phyloP scores from a whole-genome alignment of 1,284 basidiomycete species.

The Veloboletus limbatus region DNA sequence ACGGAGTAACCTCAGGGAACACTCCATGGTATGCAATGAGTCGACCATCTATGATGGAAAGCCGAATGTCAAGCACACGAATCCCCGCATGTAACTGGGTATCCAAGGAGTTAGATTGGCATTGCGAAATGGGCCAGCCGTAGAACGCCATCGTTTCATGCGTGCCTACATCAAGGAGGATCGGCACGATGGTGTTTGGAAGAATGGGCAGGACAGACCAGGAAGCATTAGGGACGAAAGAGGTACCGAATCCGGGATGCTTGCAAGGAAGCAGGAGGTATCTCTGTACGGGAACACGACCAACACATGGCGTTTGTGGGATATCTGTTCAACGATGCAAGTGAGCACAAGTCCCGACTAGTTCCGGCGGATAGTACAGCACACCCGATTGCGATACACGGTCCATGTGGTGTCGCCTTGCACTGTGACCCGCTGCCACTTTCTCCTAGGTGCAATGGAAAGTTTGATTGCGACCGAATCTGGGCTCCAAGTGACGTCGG shows the following conservation, averaged over 20 bases:
- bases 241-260: conserved; percentile 61
- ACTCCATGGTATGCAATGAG: conserved; percentile 81
- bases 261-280: conserved; percentile 58
- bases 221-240: conserved; percentile 74
- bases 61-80: conserved; percentile 77
- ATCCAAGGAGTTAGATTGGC: conserved; percentile 56
- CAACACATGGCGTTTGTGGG: conserved; percentile 42
- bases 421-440: conserved; percentile 45
- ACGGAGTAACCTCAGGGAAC: conserved; percentile 66
- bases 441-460: conserved; percentile 27
- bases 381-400: conserved; percentile 52
- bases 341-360: conserved; percentile 9
- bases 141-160: conserved; percentile 80
- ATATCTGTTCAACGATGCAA: conserved; percentile 31
- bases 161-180: conserved; percentile 45
- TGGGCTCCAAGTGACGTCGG: conserved; percentile 11
- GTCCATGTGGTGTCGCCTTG: conserved; percentile 52
- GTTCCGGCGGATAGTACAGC: conserved; percentile 14
- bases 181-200: background rate
- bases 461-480: conserved; percentile 27
- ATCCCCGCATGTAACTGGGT: conserved; percentile 67
- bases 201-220: conserved; percentile 42
- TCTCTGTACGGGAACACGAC: conserved; percentile 57
- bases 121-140: conserved; percentile 78
- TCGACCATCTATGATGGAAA: conserved; percentile 60